These are phyloP conservation scores for Venturiaceae sp. DNA, from an alignment of 2,329 filamentous ascomycete genomes.

Conservation along the genomic window DNA sequence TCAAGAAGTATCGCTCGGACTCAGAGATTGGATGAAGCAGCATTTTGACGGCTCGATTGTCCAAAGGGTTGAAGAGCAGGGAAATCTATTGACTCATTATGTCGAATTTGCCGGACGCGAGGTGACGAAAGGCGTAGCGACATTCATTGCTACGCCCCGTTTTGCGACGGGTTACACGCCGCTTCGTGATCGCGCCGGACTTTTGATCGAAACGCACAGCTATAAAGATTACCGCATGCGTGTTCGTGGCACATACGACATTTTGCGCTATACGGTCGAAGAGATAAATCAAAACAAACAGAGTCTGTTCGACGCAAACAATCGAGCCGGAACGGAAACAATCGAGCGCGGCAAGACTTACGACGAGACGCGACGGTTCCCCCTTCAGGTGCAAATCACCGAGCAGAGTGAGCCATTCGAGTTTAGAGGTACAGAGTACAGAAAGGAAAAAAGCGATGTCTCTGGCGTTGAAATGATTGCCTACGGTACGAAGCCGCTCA, in stretches of 20 bases:
- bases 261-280: neutral
- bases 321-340: neutral
- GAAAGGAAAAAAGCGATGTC: neutral
- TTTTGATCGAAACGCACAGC: neutral
- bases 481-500: neutral
- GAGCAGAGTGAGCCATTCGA: neutral
- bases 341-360: neutral
- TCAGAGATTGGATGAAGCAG: neutral
- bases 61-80: neutral
- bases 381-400: neutral
- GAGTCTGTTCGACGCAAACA: neutral
- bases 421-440: neutral
- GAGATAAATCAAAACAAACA: neutral
- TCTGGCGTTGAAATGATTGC: neutral
- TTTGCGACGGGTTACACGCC: neutral
- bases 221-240: neutral
- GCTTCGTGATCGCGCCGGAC: neutral
- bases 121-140: neutral
- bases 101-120: neutral
- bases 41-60: neutral
- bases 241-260: neutral
- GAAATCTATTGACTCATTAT: neutral
- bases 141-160: neutral
- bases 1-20: neutral
- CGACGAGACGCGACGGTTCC: neutral